These are phyloP conservation scores for Pythium dissotocum DNA, from an alignment of 352 stramenopile species.

Conservation along the genomic window DNA sequence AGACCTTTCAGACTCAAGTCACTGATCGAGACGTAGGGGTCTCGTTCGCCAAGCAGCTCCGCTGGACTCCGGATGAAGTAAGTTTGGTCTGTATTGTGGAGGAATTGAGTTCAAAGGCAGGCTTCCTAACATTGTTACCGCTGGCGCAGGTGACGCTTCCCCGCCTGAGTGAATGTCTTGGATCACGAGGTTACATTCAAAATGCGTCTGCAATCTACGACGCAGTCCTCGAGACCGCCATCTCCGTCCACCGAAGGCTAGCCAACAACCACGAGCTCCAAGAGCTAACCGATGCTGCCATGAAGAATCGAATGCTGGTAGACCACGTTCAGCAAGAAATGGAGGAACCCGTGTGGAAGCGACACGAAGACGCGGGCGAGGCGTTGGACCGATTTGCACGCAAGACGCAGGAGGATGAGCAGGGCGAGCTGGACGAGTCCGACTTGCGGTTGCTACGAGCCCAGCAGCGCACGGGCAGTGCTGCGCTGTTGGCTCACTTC, in stretches of 20 bases:
- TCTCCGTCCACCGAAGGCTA: not conserved
- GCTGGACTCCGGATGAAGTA: not conserved
- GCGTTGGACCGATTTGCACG: conserved; percentile 15
- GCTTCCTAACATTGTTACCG: not conserved
- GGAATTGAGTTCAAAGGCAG: not conserved
- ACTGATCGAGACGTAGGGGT: not conserved
- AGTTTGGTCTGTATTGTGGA: not conserved
- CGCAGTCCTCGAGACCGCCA: conserved; percentile 12
- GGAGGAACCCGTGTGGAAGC: conserved; percentile 12
- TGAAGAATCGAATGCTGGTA: conserved; percentile 3
- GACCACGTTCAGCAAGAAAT: conserved; percentile 12
- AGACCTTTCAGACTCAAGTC: not conserved
- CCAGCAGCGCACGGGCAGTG: conserved; percentile 11
- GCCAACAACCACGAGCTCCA: not conserved
- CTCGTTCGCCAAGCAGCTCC: not conserved
- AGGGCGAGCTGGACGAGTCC: conserved; percentile 20
- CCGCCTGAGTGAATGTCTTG: not conserved
- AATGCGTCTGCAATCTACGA: conserved; percentile 17
- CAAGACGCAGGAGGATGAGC: conserved; percentile 22
- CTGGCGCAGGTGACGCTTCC: not conserved
- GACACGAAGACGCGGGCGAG: not conserved
- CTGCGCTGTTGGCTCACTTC: not conserved
- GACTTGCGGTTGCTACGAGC: conserved; percentile 20
- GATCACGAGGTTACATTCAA: not conserved
- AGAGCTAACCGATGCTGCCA: not conserved